Conservation (phyloP, 2,329 filamentous ascomycete genomes). For the Pseudofabraea citricarpa region DNA sequence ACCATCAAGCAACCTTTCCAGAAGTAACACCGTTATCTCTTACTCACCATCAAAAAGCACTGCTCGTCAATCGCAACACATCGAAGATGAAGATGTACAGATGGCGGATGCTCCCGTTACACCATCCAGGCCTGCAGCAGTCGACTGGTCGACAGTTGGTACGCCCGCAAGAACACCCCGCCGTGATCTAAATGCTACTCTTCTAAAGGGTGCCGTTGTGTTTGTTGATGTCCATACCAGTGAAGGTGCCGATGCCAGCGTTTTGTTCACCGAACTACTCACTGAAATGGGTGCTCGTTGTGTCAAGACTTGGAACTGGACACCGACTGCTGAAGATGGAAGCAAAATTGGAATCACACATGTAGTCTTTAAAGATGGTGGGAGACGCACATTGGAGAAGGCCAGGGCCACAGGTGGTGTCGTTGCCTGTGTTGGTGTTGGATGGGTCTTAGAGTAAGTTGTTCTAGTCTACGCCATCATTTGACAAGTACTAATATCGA, state of each 20-base stretch:
- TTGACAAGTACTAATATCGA: too few species aligned
- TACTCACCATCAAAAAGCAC: conserved; percentile 45
- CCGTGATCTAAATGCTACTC: conserved; percentile 43
- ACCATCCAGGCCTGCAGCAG: conserved; percentile 42
- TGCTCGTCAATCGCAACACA: conserved; percentile 2
- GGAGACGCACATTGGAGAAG: conserved; percentile 75
- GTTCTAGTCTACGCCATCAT: too few species aligned
- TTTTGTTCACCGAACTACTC: conserved; percentile 76
- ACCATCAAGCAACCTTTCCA: conserved; percentile 34
- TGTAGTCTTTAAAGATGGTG: conserved; percentile 85
- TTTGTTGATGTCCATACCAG: conserved; percentile 81
- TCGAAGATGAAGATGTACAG: conserved; percentile 5
- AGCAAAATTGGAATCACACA: conserved; percentile 74
- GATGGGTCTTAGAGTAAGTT: conserved; percentile 83
- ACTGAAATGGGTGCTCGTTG: conserved; percentile 78
- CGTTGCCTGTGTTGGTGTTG: conserved; percentile 81
- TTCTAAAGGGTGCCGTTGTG: conserved; percentile 69
- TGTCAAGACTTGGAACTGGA: conserved; percentile 73
- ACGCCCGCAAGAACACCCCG: conserved; percentile 54
- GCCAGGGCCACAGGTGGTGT: conserved; percentile 66
- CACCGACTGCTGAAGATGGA: conserved; percentile 31
- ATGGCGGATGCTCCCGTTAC: conserved; percentile 17
- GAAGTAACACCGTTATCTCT: conserved; percentile 49
- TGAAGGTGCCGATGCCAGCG: conserved; percentile 74
- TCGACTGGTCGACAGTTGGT: conserved; percentile 47